phyloP scores from a whole-genome alignment of 352 stramenopile genomes.

The Albugo candida region DNA sequence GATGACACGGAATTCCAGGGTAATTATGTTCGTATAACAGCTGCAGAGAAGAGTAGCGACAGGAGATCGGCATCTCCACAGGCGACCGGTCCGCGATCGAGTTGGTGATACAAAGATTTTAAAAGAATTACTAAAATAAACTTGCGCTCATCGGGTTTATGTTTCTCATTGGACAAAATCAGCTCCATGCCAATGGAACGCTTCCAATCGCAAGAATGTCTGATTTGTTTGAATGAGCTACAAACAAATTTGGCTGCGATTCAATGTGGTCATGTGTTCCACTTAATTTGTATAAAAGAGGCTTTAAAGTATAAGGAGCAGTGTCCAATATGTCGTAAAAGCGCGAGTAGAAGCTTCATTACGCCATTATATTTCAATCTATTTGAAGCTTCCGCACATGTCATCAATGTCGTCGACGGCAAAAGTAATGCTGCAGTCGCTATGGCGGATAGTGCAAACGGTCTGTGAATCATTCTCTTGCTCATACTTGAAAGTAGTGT shows the following conservation, averaged over 20 bases:
- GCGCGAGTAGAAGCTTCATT: constrained; percentile 17
- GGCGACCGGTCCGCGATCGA: no score
- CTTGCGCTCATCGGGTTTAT: no score
- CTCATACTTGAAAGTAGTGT: neutral
- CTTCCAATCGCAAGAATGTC: constrained; percentile 20
- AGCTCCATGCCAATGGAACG: no score
- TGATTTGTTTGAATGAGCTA: constrained; percentile 69
- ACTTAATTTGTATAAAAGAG: constrained; percentile 49
- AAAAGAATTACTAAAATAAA: no score
- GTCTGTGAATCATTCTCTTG: neutral
- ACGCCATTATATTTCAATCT: constrained; percentile 20
- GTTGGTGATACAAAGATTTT: no score
- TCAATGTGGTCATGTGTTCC: constrained; percentile 56
- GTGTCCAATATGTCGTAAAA: constrained; percentile 49
- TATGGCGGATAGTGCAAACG: no score
- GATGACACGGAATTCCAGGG: constrained; percentile 78
- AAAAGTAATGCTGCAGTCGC: no score
- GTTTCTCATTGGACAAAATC: no score
- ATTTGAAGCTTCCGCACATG: constrained; percentile 29
- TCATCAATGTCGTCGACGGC: neutral
- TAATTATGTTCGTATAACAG: constrained; percentile 55
- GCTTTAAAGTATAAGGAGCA: constrained; percentile 46
- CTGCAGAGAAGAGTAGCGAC: constrained; percentile 11
- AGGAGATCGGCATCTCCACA: neutral
- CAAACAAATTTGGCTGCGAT: constrained; percentile 29